A percentile compares a stretch with the other conserved stretches of the same genome.
Conservation (phyloP, 805 yeast genomes). For the Tetrapisispora namnaoensis region DNA sequence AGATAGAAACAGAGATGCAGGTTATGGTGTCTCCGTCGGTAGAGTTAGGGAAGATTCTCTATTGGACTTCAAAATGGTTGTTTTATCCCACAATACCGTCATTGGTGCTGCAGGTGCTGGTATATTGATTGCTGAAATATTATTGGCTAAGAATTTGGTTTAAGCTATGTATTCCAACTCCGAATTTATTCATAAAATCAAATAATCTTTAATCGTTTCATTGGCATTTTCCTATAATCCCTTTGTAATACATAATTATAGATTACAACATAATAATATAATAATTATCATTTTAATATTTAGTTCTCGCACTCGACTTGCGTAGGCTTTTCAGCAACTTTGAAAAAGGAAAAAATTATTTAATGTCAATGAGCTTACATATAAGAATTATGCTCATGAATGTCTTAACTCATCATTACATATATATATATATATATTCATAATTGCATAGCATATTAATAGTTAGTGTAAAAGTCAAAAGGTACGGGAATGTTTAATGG, state of each 20-base stretch:
- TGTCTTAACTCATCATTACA: too few relatives aligned
- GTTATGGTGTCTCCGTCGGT: slow-evolving; percentile 92
- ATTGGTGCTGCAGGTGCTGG: slow-evolving; percentile 99
- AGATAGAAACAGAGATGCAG: slow-evolving; percentile 90
- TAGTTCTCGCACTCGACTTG: too few relatives aligned
- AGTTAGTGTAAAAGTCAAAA: neutral
- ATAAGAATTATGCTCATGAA: too few relatives aligned
- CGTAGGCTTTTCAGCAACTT: too few relatives aligned
- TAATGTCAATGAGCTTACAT: too few relatives aligned
- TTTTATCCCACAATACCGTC: slow-evolving; percentile 92
- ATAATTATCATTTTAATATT: neutral
- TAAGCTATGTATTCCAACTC: slow-evolving; percentile 24
- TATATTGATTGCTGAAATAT: slow-evolving; percentile 84
- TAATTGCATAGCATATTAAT: too few relatives aligned
- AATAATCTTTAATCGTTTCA: too few relatives aligned
- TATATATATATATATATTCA: too few relatives aligned
- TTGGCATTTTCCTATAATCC: too few relatives aligned
- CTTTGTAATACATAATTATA: too few relatives aligned
- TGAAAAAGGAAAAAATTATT: too few relatives aligned
- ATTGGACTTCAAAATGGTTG: slow-evolving; percentile 91
- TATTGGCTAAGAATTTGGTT: slow-evolving; percentile 65
- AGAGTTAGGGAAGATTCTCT: slow-evolving; percentile 90
- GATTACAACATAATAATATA: neutral
- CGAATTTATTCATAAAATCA: too few relatives aligned
- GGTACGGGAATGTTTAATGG: neutral